phyloP scores from a whole-genome alignment of 352 stramenopile genomes.

The Phytophthora lateralis region DNA sequence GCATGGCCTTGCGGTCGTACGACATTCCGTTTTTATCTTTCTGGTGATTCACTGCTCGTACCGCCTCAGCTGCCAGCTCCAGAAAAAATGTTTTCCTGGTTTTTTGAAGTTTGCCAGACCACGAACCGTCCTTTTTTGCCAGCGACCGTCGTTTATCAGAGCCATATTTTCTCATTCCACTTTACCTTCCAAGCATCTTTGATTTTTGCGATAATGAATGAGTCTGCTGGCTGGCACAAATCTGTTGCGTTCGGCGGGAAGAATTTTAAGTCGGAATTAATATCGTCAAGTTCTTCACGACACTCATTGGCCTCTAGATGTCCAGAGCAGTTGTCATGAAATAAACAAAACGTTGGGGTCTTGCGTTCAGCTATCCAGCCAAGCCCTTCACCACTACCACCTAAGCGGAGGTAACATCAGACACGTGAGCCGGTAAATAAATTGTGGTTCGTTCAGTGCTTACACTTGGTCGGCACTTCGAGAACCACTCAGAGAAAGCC shows the following conservation, averaged over 20 bases:
- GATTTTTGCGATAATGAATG: conserved; percentile 37
- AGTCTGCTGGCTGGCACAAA: conserved; percentile 34
- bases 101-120: conserved; percentile 37
- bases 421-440: not conserved
- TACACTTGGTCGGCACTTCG: conserved; percentile 3
- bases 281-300: not conserved
- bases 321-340: conserved; percentile 26
- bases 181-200: conserved; percentile 29
- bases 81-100: conserved; percentile 28
- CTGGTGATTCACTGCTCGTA: not conserved
- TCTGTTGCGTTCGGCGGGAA: conserved; percentile 21
- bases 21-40: not conserved
- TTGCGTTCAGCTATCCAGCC: not conserved
- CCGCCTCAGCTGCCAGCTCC: not conserved
- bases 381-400: not conserved
- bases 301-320: conserved; percentile 16
- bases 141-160: conserved; percentile 21
- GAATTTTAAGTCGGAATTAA: conserved; percentile 16
- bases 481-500: not conserved
- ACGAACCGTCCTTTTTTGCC: conserved; percentile 31
- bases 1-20: not conserved
- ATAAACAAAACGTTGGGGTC: not conserved
- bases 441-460: not conserved
- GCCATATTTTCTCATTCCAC: conserved; percentile 38
- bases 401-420: not conserved